Evolutionary conservation across 106 monocot species (phyloP).

Genomic region (Triglochin maritima): DNA sequence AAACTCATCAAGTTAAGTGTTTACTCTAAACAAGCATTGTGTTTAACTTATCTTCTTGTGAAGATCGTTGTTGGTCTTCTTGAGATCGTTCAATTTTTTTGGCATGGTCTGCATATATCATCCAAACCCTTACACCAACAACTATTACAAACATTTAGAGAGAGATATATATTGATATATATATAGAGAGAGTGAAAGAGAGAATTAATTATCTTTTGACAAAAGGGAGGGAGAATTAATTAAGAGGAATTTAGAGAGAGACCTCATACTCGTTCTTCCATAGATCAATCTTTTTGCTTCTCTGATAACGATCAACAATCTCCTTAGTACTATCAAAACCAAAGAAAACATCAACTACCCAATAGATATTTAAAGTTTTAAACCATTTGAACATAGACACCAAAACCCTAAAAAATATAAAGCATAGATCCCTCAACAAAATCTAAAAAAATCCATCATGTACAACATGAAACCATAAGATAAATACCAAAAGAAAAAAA

Average conservation of each 20-base stretch:
- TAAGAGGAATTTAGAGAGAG: not conserved
- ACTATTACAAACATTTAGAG: not conserved
- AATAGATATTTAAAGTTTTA: no score
- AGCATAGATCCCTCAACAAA: not conserved
- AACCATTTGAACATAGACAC: not conserved
- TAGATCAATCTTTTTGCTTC: constrained; percentile 39
- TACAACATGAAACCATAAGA: not conserved
- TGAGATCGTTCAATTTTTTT: constrained; percentile 56
- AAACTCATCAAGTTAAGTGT: no score
- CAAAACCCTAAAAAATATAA: not conserved
- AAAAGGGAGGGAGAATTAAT: not conserved
- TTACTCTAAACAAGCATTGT: no score
- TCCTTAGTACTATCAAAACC: constrained; percentile 35
- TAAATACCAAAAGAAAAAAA: not conserved
- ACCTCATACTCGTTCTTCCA: constrained; percentile 80
- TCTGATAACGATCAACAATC: constrained; percentile 60
- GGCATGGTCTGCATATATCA: constrained; percentile 60
- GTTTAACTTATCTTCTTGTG: constrained; percentile 63
- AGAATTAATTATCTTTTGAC: not conserved
- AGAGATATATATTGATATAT: not conserved
- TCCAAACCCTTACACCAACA: constrained; percentile 1
- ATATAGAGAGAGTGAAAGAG: not conserved
- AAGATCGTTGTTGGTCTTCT: constrained; percentile 66
- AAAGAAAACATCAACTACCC: not conserved
- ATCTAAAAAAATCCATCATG: no score